These are phyloP conservation scores for Cyclostephanos tholiformis DNA, from an alignment of 108 stramenopile genomes.

Conservation along the genomic window DNA sequence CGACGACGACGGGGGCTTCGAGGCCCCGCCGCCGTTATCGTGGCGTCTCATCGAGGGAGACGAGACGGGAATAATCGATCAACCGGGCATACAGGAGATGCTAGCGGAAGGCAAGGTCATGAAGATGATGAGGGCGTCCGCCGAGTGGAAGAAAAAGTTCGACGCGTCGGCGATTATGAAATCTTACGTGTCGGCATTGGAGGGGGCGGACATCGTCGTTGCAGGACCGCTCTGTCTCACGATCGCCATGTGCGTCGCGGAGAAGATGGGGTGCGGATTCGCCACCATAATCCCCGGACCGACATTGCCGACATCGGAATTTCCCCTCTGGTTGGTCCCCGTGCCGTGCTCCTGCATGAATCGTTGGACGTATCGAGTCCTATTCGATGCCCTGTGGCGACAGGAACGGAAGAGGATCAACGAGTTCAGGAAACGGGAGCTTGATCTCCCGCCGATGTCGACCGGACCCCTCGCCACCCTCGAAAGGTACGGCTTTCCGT, in stretches of 20 bases:
- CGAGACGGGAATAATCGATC: background rate
- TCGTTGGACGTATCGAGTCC: background rate
- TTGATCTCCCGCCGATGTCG: background rate
- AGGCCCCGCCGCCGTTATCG: background rate
- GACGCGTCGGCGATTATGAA: background rate
- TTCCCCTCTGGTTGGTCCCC: background rate
- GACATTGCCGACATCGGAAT: conserved; percentile 6
- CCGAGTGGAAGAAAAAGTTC: conserved; percentile 5
- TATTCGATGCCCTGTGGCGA: background rate
- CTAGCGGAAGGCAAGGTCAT: background rate
- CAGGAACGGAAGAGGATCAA: background rate
- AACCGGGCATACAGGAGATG: background rate
- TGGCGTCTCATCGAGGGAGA: conserved; percentile 1
- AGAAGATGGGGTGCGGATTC: background rate
- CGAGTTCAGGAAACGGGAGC: background rate
- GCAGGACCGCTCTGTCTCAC: background rate
- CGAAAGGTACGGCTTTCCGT: background rate
- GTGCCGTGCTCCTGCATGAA: background rate
- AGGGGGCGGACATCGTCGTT: background rate
- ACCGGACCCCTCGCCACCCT: background rate
- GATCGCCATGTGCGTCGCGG: background rate
- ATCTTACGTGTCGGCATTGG: conserved; percentile 2
- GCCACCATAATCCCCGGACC: background rate
- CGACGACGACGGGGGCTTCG: background rate
- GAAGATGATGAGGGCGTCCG: background rate